A percentile compares a stretch with the other conserved stretches of the same genome.
Conservation (phyloP, 805 yeast genomes). For the Naumovozyma castellii region DNA sequence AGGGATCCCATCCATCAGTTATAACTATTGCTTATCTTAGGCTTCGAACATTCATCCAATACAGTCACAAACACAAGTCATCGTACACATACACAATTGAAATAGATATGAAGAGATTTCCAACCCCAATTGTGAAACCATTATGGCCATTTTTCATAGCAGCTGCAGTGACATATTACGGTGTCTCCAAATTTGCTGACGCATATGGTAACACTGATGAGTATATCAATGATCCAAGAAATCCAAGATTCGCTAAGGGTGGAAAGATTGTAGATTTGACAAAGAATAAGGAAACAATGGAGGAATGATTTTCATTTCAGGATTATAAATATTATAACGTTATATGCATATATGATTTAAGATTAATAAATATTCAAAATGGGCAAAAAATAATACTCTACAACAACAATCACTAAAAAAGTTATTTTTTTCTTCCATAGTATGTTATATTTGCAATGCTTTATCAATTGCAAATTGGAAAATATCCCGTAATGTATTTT, state of each 20-base stretch:
- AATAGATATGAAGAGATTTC: conserved; percentile 36
- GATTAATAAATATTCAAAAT: not conserved
- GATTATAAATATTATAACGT: not conserved
- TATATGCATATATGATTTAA: not conserved
- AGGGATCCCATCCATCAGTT: no score
- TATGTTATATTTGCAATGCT: conserved; percentile 9
- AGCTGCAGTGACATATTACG: conserved; percentile 65
- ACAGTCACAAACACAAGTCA: no score
- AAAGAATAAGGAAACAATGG: conserved; percentile 4
- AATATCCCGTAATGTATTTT: conserved; percentile 41
- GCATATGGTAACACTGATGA: conserved; percentile 66
- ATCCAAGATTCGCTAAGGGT: conserved; percentile 73
- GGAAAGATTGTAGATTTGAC: conserved; percentile 38
- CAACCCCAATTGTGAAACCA: conserved; percentile 45
- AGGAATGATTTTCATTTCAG: not conserved
- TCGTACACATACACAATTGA: no score
- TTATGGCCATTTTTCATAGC: conserved; percentile 88
- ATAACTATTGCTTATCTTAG: no score
- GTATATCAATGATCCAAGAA: conserved; percentile 90
- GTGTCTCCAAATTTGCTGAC: conserved; percentile 57
- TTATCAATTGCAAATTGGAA: conserved; percentile 44
- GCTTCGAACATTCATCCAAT: no score
- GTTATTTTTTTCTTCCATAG: no score
- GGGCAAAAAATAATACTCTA: not conserved
- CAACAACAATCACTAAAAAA: no score